Percentiles rank a stretch among this genome's conserved stretches.
Conservation (phyloP, 495 filamentous ascomycete species). For the Podospora anserina region DNA sequence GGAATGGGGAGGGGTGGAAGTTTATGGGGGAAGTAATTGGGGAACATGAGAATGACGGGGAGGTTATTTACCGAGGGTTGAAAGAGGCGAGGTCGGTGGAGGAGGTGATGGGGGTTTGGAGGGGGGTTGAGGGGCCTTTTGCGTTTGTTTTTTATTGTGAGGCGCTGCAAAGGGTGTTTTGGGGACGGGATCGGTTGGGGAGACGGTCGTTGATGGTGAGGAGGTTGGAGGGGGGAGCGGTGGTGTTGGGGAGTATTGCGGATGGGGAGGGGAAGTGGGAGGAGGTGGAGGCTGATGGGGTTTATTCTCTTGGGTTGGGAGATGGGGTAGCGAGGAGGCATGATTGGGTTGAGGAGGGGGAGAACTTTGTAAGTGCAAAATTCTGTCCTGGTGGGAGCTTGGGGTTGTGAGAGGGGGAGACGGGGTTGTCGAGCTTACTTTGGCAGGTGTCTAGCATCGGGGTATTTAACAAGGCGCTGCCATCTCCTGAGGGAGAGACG, state of each 20-base stretch:
- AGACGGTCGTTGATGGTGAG: constrained; percentile 71
- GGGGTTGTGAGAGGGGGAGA: not conserved
- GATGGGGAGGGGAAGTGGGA: constrained; percentile 59
- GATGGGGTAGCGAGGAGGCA: constrained; percentile 6
- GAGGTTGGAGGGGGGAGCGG: constrained; percentile 39
- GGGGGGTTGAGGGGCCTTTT: constrained; percentile 75
- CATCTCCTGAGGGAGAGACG: constrained; percentile 26
- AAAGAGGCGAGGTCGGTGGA: constrained; percentile 30
- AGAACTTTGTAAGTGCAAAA: constrained; percentile 42
- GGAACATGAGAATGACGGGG: constrained; percentile 73
- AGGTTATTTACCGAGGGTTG: constrained; percentile 64
- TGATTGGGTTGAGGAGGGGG: constrained; percentile 25
- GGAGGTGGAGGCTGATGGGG: constrained; percentile 79
- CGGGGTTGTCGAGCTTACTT: constrained; percentile 38
- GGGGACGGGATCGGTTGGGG: constrained; percentile 81
- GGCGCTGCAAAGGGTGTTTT: constrained; percentile 59
- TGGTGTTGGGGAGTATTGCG: constrained; percentile 75
- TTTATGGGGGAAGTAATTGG: constrained; percentile 52
- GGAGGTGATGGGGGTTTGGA: constrained; percentile 52
- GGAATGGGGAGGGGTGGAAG: constrained; percentile 98
- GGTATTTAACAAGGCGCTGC: constrained; percentile 56
- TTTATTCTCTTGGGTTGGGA: constrained; percentile 61
- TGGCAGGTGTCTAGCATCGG: constrained; percentile 59
- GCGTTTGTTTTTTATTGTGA: constrained; percentile 87
- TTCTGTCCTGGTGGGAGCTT: not conserved